Evolutionary conservation across 352 stramenopile genomes (phyloP), one percentile per base, ranked within the genome.

Genomic region (Phytophthora hybrid): DNA sequence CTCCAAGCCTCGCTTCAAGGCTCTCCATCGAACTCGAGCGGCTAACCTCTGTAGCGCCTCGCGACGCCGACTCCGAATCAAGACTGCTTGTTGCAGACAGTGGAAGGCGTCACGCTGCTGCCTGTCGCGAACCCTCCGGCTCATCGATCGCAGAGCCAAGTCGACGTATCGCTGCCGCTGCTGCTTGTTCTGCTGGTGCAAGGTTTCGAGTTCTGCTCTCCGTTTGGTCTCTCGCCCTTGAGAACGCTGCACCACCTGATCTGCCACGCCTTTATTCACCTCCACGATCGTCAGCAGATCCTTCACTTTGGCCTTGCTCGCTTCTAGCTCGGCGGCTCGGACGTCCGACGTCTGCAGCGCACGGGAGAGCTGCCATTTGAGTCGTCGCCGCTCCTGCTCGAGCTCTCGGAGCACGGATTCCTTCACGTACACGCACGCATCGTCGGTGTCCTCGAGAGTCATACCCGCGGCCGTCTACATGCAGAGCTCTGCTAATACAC

Each of bases 241-340:
- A 34, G 67, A 81, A 26, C 77, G 83, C 73, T 83, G 77, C 31
- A 88, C 44, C 5, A 74, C 81, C 46, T 76, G 72, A 66, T 88
- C 73, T 1, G 82, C 79, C 5, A 86, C 81, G 31, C 64, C 77
- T 62, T 87, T 88, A 66, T 92, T 92, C 73, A 92, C 74, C 66
- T 88, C 79, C 57, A 92, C 73, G 79, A 92, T 90, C 46, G 81
- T 87, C 66, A 92, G 72, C 59, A 92, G 64, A 57, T 92, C 84
- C 55, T 87, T 88, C 32, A 89, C 73, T 51, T 88, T 87, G 52
- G 79, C 73, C 49, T 90, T 75, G 53, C 72, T 80, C 8, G 71
- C 79, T 44, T 67, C 56, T 0, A 84, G 66, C 10, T 84, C 69
- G 0, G 84, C 77, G 0, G 74, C 70, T 34, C 61, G 79, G 7